A percentile compares a stretch with the other conserved stretches of the same genome.
Conservation (phyloP, 495 filamentous ascomycete genomes). For the Echria macrotheca region DNA sequence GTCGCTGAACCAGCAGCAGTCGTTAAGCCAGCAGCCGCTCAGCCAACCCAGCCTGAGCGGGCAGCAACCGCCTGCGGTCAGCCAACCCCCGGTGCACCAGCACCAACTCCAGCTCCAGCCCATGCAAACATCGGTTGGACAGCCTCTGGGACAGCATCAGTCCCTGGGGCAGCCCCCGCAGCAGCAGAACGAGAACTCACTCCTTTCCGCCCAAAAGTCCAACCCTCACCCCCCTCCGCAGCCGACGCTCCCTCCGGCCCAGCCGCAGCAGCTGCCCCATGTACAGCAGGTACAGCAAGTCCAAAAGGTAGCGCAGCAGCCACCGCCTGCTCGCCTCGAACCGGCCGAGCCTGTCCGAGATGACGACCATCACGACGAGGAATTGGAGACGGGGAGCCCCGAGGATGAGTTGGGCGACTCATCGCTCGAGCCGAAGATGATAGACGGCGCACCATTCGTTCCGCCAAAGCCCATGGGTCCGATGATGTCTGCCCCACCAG, state of each 20-base stretch:
- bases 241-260: slow-evolving; percentile 22
- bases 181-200: slow-evolving; percentile 27
- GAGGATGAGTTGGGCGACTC: slow-evolving; percentile 35
- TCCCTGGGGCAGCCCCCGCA: slow-evolving; percentile 26
- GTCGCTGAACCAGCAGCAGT: slow-evolving; percentile 18
- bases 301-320: slow-evolving; percentile 32
- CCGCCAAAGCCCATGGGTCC: slow-evolving; percentile 40
- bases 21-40: slow-evolving; percentile 11
- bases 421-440: slow-evolving; percentile 37
- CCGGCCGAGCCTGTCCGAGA: slow-evolving; percentile 30
- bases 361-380: slow-evolving; percentile 34
- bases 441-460: slow-evolving; percentile 40
- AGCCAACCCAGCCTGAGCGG: slow-evolving; percentile 11
- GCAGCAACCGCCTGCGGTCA: slow-evolving; percentile 23
- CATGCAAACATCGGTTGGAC: slow-evolving; percentile 5
- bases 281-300: slow-evolving; percentile 18
- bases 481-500: slow-evolving; percentile 50
- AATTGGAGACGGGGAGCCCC: slow-evolving; percentile 38
- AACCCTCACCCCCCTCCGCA: slow-evolving; percentile 23
- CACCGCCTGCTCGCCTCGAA: slow-evolving; percentile 32
- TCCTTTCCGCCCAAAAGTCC: slow-evolving; percentile 26
- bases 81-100: slow-evolving; percentile 18
- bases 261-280: slow-evolving; percentile 22
- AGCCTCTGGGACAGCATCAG: slow-evolving; percentile 23
- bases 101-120: slow-evolving; percentile 22